phyloP scores from a whole-genome alignment of 164 flowering plant genomes.

The Chimonanthus salicifolius region DNA sequence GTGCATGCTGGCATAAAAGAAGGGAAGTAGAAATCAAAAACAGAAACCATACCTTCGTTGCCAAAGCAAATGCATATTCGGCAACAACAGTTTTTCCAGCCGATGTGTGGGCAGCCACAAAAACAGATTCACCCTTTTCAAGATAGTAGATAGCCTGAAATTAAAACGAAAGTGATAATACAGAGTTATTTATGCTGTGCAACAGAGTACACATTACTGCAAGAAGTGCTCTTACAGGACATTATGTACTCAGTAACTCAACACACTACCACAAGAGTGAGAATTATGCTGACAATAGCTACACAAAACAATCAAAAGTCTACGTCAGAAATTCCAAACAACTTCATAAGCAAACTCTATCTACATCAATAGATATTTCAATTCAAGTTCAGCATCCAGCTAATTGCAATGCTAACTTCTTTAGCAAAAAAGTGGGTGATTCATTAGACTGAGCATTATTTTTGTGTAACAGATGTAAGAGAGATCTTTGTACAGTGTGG shows the following conservation, averaged over 20 bases:
- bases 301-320: not conserved
- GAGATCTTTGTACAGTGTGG: too few relatives aligned
- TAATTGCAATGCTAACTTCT: too few relatives aligned
- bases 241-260: not conserved
- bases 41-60: constrained; percentile 56
- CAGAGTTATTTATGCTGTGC: not conserved
- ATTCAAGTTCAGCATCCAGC: too few relatives aligned
- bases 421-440: too few relatives aligned
- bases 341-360: not conserved
- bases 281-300: not conserved
- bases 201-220: not conserved
- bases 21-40: not conserved
- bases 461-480: too few relatives aligned
- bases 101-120: constrained; percentile 99
- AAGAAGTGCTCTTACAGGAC: not conserved
- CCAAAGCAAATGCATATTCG: constrained; percentile 98
- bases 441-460: too few relatives aligned
- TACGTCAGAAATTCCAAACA: not conserved
- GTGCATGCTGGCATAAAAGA: not conserved
- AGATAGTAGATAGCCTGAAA: constrained; percentile 87
- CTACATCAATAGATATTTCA: too few relatives aligned
- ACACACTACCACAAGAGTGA: not conserved
- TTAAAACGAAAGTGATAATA: not conserved
- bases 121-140: constrained; percentile 95
- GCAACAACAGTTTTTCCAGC: constrained; percentile 99